These are phyloP conservation scores for Curvularia sp. DNA, from an alignment of 2,329 filamentous ascomycete genomes.

Conservation along the genomic window DNA sequence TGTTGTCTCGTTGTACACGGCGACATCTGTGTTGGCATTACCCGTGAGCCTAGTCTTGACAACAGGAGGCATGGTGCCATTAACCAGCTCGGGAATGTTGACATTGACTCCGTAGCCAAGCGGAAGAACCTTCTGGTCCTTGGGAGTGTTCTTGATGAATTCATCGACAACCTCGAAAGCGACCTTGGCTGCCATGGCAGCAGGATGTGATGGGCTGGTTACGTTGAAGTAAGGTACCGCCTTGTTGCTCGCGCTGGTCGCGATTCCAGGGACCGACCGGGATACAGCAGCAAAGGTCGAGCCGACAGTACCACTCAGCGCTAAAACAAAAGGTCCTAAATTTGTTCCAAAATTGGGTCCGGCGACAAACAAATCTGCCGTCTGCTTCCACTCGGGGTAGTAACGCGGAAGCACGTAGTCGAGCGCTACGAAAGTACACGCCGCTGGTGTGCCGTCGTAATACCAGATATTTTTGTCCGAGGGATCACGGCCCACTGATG, in stretches of 20 bases:
- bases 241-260: conserved; percentile 56
- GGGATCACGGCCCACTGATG: conserved; percentile 61
- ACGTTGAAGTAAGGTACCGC: conserved; percentile 55
- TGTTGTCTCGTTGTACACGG: conserved; percentile 54
- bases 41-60: conserved; percentile 60
- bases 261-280: conserved; percentile 60
- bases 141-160: conserved; percentile 51
- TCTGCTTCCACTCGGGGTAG: conserved; percentile 53
- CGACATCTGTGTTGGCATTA: conserved; percentile 57
- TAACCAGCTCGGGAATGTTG: conserved; percentile 58
- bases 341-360: conserved; percentile 66
- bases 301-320: conserved; percentile 46
- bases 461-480: conserved; percentile 65
- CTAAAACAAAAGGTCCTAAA: conserved; percentile 59
- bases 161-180: conserved; percentile 56
- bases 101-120: conserved; percentile 62
- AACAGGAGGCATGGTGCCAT: conserved; percentile 54
- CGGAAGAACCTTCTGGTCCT: conserved; percentile 51
- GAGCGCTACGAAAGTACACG: conserved; percentile 63
- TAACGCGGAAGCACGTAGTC: conserved; percentile 62
- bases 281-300: conserved; percentile 61
- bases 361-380: conserved; percentile 62
- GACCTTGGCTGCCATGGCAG: conserved; percentile 55
- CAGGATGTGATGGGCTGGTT: conserved; percentile 54
- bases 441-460: conserved; percentile 66